phyloP scores from a whole-genome alignment of 1,139 yeast genomes.

The Saccharomyces uvarum region DNA sequence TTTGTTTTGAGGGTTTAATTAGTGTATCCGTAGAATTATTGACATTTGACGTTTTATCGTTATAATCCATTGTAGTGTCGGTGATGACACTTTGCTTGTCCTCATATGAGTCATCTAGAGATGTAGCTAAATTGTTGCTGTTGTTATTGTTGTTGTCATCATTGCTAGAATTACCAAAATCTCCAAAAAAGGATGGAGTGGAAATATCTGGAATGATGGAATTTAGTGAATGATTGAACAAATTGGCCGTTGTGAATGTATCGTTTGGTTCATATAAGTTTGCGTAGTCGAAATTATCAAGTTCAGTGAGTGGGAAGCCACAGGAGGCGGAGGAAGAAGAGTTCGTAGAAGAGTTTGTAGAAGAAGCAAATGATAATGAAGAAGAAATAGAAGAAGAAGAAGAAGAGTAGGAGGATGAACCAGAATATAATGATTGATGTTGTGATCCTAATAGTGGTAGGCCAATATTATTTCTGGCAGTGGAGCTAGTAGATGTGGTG shows the following conservation, averaged over 20 bases:
- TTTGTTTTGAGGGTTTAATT: not conserved
- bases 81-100: conserved; percentile 15
- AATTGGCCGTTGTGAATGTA: conserved; percentile 4
- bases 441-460: conserved; percentile 3
- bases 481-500: not conserved
- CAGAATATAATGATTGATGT: conserved; percentile 1
- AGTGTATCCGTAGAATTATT: conserved; percentile 12
- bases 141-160: not conserved
- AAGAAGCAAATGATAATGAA: conserved; percentile 3
- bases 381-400: not conserved
- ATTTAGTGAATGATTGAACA: conserved; percentile 5
- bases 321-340: conserved; percentile 4
- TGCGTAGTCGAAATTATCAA: conserved; percentile 4
- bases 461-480: not conserved
- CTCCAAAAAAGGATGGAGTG: not conserved
- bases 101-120: conserved; percentile 8
- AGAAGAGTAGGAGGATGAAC: not conserved
- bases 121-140: not conserved
- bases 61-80: conserved; percentile 8
- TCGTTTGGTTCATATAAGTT: conserved; percentile 6
- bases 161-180: not conserved
- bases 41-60: conserved; percentile 2
- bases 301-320: not conserved
- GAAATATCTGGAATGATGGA: not conserved
- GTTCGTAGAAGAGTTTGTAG: not conserved